These are phyloP conservation scores for Quercus suber DNA, from an alignment of 306 rosid genomes.

Conservation along the genomic window DNA sequence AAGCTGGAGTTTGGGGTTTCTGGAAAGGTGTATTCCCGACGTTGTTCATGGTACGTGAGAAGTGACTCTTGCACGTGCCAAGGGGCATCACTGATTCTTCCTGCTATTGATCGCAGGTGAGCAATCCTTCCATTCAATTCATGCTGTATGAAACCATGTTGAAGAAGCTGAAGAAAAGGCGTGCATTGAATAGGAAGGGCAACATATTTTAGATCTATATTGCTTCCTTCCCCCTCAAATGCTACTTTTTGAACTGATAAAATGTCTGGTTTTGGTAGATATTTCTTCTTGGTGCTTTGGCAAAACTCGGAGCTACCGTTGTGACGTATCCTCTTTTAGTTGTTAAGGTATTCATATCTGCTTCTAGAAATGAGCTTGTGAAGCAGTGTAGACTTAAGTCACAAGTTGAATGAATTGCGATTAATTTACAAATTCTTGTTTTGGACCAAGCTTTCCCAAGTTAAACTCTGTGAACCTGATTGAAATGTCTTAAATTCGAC, in stretches of 20 bases:
- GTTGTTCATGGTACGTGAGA: slow-evolving; percentile 78
- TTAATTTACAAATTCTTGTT: not conserved
- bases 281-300: slow-evolving; percentile 90
- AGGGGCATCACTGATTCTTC: slow-evolving; percentile 36
- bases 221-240: not conserved
- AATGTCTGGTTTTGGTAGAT: slow-evolving; percentile 47
- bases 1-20: slow-evolving; percentile 80
- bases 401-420: not conserved
- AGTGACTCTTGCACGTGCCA: slow-evolving; percentile 23
- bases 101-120: slow-evolving; percentile 61
- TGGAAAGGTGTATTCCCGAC: slow-evolving; percentile 96
- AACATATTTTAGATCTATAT: not conserved
- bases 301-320: slow-evolving; percentile 95
- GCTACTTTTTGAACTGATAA: slow-evolving; percentile 17
- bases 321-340: slow-evolving; percentile 92
- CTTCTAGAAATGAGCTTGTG: slow-evolving; percentile 7
- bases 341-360: slow-evolving; percentile 64
- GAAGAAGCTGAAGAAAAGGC: slow-evolving; percentile 61
- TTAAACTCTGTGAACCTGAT: not conserved
- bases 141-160: slow-evolving; percentile 94
- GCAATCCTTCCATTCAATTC: slow-evolving; percentile 97
- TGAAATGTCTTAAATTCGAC: not conserved
- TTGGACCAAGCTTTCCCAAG: not conserved
- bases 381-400: not conserved
- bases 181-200: slow-evolving; percentile 37